Evolutionary conservation across 768 basidiomycete genomes (phyloP).

Genomic region (Cyclocybe aegerita): DNA sequence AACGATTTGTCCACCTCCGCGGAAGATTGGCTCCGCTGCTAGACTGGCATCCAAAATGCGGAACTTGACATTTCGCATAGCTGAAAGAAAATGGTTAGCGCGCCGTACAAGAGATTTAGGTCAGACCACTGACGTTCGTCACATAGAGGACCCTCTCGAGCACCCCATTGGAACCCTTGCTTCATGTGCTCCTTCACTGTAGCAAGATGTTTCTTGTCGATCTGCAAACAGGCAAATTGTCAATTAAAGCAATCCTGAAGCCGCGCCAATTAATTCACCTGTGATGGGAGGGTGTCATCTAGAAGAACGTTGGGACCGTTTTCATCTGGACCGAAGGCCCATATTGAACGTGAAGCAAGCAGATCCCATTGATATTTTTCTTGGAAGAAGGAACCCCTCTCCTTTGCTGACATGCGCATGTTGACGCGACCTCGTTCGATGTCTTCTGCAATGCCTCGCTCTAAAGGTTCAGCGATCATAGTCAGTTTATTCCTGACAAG

Average conservation of each 20-base stretch:
- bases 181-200: constrained; percentile 94
- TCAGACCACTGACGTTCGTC: constrained; percentile 84
- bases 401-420: constrained; percentile 94
- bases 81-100: constrained; percentile 38
- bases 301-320: constrained; percentile 90
- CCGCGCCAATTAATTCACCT: constrained; percentile 44
- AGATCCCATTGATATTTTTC: constrained; percentile 98
- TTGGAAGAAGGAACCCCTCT: constrained; percentile 94
- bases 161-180: constrained; percentile 99
- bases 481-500: constrained; percentile 87
- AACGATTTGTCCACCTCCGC: constrained; percentile 97
- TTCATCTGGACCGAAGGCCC: constrained; percentile 99
- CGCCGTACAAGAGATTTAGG: not conserved
- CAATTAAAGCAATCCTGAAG: not conserved
- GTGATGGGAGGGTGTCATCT: constrained; percentile 95
- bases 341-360: constrained; percentile 95
- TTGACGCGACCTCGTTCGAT: constrained; percentile 91
- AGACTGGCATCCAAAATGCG: constrained; percentile 89
- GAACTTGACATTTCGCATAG: constrained; percentile 99
- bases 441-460: constrained; percentile 94
- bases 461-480: constrained; percentile 98
- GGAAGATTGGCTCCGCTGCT: constrained; percentile 95
- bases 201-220: constrained; percentile 90
- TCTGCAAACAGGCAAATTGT: constrained; percentile 36
- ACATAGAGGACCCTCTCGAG: constrained; percentile 95